phyloP scores from a whole-genome alignment of 345 rosid species.

The Rhizophora apiculata region DNA sequence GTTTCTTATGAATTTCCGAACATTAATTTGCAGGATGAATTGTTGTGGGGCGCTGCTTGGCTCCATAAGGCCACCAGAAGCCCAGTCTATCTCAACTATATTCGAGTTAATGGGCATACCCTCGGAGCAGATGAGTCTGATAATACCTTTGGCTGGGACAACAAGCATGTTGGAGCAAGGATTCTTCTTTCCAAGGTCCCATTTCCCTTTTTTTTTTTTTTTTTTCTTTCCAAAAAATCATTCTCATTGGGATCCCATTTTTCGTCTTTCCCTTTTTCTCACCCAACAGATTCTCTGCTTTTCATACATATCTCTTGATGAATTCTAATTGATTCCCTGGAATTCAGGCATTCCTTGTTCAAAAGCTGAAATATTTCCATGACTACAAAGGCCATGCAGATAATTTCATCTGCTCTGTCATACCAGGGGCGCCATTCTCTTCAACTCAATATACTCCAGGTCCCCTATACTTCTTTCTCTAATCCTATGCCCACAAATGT shows the following conservation, averaged over 20 bases:
- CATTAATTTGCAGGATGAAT: conserved; percentile 26
- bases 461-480: conserved; percentile 8
- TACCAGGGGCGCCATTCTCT: conserved; percentile 85
- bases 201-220: not conserved
- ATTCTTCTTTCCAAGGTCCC: conserved; percentile 32
- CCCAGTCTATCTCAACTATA: conserved; percentile 28
- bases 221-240: not conserved
- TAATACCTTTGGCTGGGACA: conserved; percentile 36
- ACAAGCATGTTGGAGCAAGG: conserved; percentile 37
- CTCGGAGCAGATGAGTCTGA: conserved; percentile 33
- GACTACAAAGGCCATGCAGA: conserved; percentile 97
- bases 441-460: conserved; percentile 87
- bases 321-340: not conserved
- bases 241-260: no score
- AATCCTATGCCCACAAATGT: not conserved
- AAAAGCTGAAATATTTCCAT: conserved; percentile 63
- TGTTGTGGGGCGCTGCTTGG: conserved; percentile 37
- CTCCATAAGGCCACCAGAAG: conserved; percentile 31
- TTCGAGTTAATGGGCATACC: conserved; percentile 23
- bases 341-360: conserved; percentile 72
- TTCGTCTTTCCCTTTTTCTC: not conserved
- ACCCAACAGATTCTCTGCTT: not conserved
- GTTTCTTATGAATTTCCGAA: not conserved
- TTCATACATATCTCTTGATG: not conserved
- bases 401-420: conserved; percentile 84